These are phyloP conservation scores for Pseudocercospora musae DNA, from an alignment of 2,329 filamentous ascomycete species.

Conservation along the genomic window DNA sequence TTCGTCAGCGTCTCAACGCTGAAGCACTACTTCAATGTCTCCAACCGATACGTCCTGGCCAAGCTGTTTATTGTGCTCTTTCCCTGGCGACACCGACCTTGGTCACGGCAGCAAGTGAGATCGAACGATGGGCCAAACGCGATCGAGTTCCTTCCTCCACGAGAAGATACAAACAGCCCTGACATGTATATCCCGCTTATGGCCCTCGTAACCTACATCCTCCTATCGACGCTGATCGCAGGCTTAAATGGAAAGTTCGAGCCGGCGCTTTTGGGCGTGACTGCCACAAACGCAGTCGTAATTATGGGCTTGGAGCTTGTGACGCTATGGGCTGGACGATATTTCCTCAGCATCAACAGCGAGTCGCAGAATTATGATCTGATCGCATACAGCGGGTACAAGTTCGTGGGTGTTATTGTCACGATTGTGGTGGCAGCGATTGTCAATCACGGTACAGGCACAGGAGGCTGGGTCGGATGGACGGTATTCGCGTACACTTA, in stretches of 20 bases:
- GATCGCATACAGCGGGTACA: constrained; percentile 95
- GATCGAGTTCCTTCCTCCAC: constrained; percentile 79
- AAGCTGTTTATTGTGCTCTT: constrained; percentile 93
- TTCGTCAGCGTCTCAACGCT: constrained; percentile 90
- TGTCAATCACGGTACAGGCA: constrained; percentile 73
- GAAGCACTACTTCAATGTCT: constrained; percentile 99
- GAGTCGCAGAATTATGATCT: constrained; percentile 90
- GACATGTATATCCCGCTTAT: constrained; percentile 99
- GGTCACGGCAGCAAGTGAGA: constrained; percentile 82
- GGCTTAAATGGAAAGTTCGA: constrained; percentile 89
- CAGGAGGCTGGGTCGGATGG: constrained; percentile 87
- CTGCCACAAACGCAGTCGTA: constrained; percentile 76
- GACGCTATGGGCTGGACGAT: constrained; percentile 87
- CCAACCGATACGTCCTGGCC: constrained; percentile 91
- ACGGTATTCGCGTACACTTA: constrained; percentile 87
- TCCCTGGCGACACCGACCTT: constrained; percentile 95
- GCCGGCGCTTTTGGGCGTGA: constrained; percentile 87
- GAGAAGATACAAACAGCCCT: constrained; percentile 87
- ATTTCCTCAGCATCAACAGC: constrained; percentile 88
- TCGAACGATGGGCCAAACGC: constrained; percentile 44
- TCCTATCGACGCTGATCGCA: constrained; percentile 85
- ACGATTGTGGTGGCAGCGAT: constrained; percentile 79
- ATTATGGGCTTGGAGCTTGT: constrained; percentile 85
- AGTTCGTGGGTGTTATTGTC: constrained; percentile 94
- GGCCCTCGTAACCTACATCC: constrained; percentile 96